Conservation (phyloP, 192 early-diverging fungal genomes). For the Podila clonocystis region DNA sequence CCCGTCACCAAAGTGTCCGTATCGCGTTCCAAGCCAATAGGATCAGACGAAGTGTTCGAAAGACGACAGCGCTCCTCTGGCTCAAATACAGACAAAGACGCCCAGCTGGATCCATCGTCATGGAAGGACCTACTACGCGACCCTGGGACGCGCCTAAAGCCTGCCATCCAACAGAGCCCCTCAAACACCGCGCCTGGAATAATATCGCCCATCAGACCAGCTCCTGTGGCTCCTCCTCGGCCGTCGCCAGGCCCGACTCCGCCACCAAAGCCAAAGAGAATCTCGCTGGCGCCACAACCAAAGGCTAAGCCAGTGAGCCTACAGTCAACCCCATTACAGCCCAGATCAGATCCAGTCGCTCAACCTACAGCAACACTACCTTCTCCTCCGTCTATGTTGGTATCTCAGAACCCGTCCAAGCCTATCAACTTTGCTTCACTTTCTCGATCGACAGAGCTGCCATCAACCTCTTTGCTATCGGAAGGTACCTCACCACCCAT, state of each 20-base stretch:
- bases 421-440: background rate
- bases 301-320: conserved; percentile 42
- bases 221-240: conserved; percentile 9
- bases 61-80: background rate
- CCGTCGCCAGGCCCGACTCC: conserved; percentile 1
- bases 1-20: conserved; percentile 13
- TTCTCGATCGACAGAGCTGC: conserved; percentile 1
- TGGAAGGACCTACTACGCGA: background rate
- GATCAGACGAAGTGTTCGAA: background rate
- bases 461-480: background rate
- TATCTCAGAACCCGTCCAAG: background rate
- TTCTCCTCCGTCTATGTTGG: background rate
- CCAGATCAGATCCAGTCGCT: conserved; percentile 8
- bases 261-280: conserved; percentile 47
- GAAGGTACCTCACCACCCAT: conserved; percentile 16
- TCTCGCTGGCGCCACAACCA: conserved; percentile 36
- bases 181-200: no score
- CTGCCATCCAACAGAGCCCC: no score
- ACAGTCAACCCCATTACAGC: conserved; percentile 20
- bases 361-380: background rate
- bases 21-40: background rate
- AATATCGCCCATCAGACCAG: background rate
- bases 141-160: background rate
- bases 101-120: background rate
- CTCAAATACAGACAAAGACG: background rate